phyloP scores from a whole-genome alignment of 2,329 filamentous ascomycete genomes.

The Sporothrix inflata region DNA sequence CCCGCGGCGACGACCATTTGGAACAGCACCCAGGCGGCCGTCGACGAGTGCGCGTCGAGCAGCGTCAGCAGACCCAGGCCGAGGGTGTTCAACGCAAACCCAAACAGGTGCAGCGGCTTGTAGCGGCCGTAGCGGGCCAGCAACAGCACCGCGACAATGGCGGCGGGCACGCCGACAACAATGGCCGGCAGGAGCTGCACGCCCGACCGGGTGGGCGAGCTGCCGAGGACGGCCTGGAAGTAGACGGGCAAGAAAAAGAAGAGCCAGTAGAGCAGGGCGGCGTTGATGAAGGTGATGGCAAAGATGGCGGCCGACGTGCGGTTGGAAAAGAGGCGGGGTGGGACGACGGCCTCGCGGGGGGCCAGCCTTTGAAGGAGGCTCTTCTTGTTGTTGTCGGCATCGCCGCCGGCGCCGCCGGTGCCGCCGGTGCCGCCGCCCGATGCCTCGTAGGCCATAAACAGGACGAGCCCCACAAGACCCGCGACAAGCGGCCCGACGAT shows the following conservation, averaged over 20 bases:
- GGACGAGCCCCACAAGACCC: slow-evolving; percentile 44
- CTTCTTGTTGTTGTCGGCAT: no score
- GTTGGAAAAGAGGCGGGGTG: slow-evolving; percentile 48
- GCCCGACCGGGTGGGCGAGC: slow-evolving; percentile 41
- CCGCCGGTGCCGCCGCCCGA: no score
- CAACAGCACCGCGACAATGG: slow-evolving; percentile 30
- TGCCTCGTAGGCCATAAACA: slow-evolving; percentile 43
- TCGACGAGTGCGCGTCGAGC: slow-evolving; percentile 37
- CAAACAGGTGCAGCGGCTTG: slow-evolving; percentile 45
- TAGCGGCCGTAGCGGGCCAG: slow-evolving; percentile 24
- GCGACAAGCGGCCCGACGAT: slow-evolving; percentile 49
- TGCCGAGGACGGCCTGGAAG: slow-evolving; percentile 47
- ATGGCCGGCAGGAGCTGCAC: slow-evolving; percentile 39
- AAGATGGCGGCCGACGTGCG: slow-evolving; percentile 42
- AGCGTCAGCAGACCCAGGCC: slow-evolving; percentile 37
- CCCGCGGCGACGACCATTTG: slow-evolving; percentile 67
- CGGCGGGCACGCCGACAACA: slow-evolving; percentile 32
- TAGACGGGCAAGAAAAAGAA: slow-evolving; percentile 50
- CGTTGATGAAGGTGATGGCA: slow-evolving; percentile 37
- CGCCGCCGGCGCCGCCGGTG: no score
- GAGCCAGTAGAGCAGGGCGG: slow-evolving; percentile 44
- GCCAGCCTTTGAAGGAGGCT: no score
- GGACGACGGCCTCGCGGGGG: slow-evolving; percentile 43
- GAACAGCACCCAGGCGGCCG: slow-evolving; percentile 44
- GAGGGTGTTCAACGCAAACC: slow-evolving; percentile 41